These are phyloP conservation scores for Penicillium rolfsii DNA, from an alignment of 2,329 filamentous ascomycete species.

Conservation along the genomic window DNA sequence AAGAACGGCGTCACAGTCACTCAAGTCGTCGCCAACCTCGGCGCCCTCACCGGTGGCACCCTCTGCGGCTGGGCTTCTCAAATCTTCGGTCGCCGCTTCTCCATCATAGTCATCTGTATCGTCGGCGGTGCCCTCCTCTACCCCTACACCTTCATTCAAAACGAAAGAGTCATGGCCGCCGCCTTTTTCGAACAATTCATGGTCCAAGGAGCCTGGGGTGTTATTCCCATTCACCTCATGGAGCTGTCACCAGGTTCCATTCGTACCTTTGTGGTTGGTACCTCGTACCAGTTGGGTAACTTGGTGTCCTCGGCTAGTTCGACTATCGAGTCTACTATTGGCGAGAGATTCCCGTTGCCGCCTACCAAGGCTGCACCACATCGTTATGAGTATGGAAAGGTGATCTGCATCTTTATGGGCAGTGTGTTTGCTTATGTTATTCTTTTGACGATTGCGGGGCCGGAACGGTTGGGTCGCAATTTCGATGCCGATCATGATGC, in stretches of 20 bases:
- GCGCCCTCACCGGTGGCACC: constrained; percentile 70
- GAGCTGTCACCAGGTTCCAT: constrained; percentile 64
- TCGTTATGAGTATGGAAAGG: constrained; percentile 75
- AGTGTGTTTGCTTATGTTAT: constrained; percentile 72
- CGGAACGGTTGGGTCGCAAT: constrained; percentile 52
- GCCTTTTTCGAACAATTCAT: constrained; percentile 85
- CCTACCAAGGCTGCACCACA: constrained; percentile 53
- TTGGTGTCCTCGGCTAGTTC: constrained; percentile 64
- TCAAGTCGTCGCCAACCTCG: constrained; percentile 72
- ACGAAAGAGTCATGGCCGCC: constrained; percentile 69
- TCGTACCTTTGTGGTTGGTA: constrained; percentile 66
- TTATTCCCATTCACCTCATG: constrained; percentile 72
- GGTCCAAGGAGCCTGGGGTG: constrained; percentile 76
- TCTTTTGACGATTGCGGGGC: constrained; percentile 52
- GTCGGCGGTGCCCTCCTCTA: constrained; percentile 78
- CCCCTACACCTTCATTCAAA: constrained; percentile 73
- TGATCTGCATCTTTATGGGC: constrained; percentile 90
- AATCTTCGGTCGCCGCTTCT: constrained; percentile 69
- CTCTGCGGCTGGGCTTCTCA: constrained; percentile 69
- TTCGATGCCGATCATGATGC: constrained; percentile 53
- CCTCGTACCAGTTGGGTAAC: constrained; percentile 67
- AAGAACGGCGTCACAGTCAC: constrained; percentile 67
- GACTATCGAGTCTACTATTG: constrained; percentile 76
- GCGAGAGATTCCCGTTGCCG: constrained; percentile 72
- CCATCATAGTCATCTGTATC: constrained; percentile 66